Evolutionary conservation across 31 red algal genomes (phyloP).

Genomic region (Asparagopsis taxiformis): DNA sequence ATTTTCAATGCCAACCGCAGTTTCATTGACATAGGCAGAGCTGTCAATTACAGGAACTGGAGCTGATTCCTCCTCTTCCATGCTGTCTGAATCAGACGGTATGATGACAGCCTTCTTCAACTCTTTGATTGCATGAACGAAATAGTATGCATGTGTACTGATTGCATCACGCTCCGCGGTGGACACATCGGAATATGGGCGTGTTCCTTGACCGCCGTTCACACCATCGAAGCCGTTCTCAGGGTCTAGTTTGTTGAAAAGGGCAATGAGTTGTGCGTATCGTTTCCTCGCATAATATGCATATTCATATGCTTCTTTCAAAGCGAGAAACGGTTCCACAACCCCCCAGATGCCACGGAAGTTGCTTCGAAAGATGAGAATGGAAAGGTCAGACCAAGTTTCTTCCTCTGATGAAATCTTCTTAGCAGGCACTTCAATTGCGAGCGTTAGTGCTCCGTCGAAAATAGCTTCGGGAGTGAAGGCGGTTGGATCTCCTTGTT

Average conservation of each 20-base stretch:
- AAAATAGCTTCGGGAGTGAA: slow-evolving; percentile 10
- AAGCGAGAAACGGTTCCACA: slow-evolving; percentile 28
- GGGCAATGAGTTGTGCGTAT: neutral
- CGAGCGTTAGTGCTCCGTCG: slow-evolving; percentile 39
- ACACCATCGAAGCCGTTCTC: neutral
- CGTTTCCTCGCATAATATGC: neutral
- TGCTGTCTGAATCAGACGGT: neutral
- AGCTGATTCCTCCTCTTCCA: neutral
- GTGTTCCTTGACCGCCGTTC: neutral
- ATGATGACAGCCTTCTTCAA: neutral
- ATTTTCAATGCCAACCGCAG: neutral
- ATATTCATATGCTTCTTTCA: neutral
- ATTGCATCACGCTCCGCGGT: neutral
- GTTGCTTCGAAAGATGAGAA: slow-evolving; percentile 65
- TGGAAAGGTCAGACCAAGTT: slow-evolving; percentile 58
- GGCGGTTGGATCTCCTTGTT: neutral
- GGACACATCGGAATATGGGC: neutral
- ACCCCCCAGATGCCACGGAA: slow-evolving; percentile 52
- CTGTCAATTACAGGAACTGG: neutral
- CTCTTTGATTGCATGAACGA: neutral
- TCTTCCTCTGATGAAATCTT: slow-evolving; percentile 74
- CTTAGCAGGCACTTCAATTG: slow-evolving; percentile 67
- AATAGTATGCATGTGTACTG: neutral
- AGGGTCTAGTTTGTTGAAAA: neutral
- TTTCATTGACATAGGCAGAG: neutral